phyloP scores from a whole-genome alignment of 805 yeast genomes.

The Ogataea wickerhamii region DNA sequence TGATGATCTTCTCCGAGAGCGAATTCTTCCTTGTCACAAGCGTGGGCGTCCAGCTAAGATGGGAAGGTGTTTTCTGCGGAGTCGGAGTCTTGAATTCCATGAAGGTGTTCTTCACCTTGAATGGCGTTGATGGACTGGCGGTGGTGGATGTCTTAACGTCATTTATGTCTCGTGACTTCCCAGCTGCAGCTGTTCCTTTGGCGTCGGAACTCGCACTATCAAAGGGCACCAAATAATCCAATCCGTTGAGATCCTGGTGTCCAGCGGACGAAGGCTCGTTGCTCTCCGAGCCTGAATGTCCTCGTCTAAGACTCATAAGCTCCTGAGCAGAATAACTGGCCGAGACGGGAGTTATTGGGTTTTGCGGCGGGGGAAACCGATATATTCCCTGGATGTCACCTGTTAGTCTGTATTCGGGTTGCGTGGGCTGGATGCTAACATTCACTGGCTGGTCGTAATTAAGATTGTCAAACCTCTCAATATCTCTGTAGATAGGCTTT shows the following conservation, averaged over 20 bases:
- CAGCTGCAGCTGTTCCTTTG: background rate
- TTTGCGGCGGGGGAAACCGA: constrained; percentile 49
- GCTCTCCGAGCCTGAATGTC: constrained; percentile 1
- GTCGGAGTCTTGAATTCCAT: constrained; percentile 28
- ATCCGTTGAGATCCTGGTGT: background rate
- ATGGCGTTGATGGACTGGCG: constrained; percentile 24
- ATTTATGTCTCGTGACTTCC: background rate
- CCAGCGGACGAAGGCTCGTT: background rate
- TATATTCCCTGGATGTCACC: constrained; percentile 45
- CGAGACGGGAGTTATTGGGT: constrained; percentile 27
- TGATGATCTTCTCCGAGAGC: constrained; percentile 27
- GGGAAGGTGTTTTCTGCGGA: constrained; percentile 27
- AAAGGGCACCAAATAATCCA: background rate
- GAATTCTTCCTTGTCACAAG: constrained; percentile 32
- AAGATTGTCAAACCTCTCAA: constrained; percentile 35
- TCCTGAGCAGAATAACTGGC: constrained; percentile 40
- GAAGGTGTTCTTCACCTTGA: constrained; percentile 24
- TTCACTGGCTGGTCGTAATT: constrained; percentile 16
- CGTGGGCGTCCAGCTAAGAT: constrained; percentile 33
- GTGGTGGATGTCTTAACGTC: background rate
- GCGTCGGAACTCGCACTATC: background rate
- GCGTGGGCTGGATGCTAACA: constrained; percentile 3
- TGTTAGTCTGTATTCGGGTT: constrained; percentile 45
- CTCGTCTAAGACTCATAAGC: constrained; percentile 30
- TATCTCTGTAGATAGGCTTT: constrained; percentile 31